phyloP scores from a whole-genome alignment of 805 yeast species.

The Lachancea thermotolerans region DNA sequence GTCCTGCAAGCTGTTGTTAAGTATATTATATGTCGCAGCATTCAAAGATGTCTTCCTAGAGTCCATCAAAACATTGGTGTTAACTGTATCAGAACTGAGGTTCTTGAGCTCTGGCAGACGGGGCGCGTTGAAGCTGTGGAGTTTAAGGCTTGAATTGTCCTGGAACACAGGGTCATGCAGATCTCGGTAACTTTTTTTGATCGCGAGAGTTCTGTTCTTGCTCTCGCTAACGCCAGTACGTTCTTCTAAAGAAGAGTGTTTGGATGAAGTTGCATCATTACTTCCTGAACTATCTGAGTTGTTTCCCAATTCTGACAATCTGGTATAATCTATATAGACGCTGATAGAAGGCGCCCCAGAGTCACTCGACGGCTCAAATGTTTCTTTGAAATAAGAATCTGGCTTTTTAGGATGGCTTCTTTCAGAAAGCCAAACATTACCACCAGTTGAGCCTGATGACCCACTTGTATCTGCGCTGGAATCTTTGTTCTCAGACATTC shows the following conservation, averaged over 20 bases:
- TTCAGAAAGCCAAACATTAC: neutral
- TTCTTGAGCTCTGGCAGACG: neutral
- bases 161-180: neutral
- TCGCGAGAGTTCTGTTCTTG: neutral
- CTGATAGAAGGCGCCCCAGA: slow-evolving; percentile 4
- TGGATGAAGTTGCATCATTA: neutral
- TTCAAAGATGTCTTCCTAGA: neutral
- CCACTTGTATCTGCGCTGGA: slow-evolving; percentile 6
- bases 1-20: neutral
- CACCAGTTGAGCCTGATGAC: slow-evolving; percentile 5
- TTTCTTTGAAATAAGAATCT: slow-evolving; percentile 6
- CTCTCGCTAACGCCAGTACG: neutral
- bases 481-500: slow-evolving; percentile 1
- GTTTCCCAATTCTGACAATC: slow-evolving; percentile 1
- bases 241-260: neutral
- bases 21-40: neutral
- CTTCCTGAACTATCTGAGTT: neutral
- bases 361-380: slow-evolving; percentile 3
- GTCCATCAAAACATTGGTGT: slow-evolving; percentile 4
- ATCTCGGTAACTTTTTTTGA: neutral
- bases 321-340: slow-evolving; percentile 5
- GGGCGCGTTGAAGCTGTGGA: neutral
- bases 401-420: slow-evolving; percentile 1
- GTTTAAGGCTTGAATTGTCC: neutral
- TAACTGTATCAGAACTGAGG: slow-evolving; percentile 8